Base-by-base conservation (phyloP, 2,329 filamentous ascomycete genomes). In the Neopestalotiopsis clavispora region DNA sequence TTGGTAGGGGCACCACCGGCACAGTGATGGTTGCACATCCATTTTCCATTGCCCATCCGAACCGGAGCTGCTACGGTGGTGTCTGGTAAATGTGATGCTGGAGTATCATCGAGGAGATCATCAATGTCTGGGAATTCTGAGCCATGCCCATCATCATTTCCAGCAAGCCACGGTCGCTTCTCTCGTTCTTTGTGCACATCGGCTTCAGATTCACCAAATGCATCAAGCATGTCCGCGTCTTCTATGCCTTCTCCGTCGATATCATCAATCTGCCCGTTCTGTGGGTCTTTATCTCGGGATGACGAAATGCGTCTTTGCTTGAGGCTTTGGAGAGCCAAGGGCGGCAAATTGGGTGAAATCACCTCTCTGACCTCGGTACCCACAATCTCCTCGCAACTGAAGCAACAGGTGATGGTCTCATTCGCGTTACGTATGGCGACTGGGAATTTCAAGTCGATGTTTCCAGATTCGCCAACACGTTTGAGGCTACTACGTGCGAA, bases 361-460 rank as follows among this genome's bases (percentile, higher is more conserved):
- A 65, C 70, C 23, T 72, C 71, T 20, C 52, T 68, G 14, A 86
- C 77, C 40, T 82, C 77, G 0, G 89, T 90, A 1, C 89, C 89
- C 3, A 90, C 93, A 74, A 98, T 92, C 58, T 94, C 91, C 80
- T 98, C 95, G 72, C 95, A 98, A 78, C 93, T 92, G 63, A 95
- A 84, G 75, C 91, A 89, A 70, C 90, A 93, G 30, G 85, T 85
- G 42, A 96, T 87, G 3, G 85, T 81, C 68, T 91, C 87, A 20
- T 87, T 85, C 0, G 83, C 77, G 4, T 81, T 81, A 1, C 79
- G 85, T 23, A 94, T 77, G 0, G 87, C 81, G 1, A 90, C 87
- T 23, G 80, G 87, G 71, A 92, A 91, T 0, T 84, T 79, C 2
- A 94, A 76, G 10, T 90, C 86, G 30, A 84, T 74, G 6, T 83